Conservation (phyloP, 345 rosid genomes). For the Ceriops tagal region DNA sequence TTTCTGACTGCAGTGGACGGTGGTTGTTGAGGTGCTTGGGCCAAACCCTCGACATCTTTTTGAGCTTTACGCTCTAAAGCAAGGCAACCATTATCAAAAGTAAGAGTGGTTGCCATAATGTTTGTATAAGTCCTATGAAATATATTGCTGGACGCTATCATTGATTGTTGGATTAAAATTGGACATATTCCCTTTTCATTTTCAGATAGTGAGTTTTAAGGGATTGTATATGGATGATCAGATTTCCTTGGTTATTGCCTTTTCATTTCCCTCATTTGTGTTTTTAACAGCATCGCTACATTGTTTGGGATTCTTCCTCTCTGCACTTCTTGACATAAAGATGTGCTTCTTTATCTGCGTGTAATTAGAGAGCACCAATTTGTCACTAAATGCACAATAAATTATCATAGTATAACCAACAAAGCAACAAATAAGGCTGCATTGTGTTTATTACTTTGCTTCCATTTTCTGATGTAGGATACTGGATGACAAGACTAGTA, state of each 20-base stretch:
- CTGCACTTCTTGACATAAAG: background rate
- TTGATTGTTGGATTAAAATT: background rate
- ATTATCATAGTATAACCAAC: no score
- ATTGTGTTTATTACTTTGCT: constrained; percentile 1
- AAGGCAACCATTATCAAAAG: constrained; percentile 70
- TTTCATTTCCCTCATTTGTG: background rate
- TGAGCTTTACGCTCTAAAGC: constrained; percentile 93
- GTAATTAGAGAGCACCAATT: background rate
- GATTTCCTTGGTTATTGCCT: background rate
- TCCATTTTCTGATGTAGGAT: constrained; percentile 41
- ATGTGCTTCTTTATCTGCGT: background rate
- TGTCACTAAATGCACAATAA: background rate
- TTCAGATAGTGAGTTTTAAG: background rate
- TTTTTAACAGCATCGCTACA: background rate
- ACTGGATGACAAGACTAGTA: constrained; percentile 56
- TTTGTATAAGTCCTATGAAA: background rate
- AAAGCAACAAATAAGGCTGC: background rate
- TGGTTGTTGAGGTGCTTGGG: constrained; percentile 86
- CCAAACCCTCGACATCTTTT: constrained; percentile 85
- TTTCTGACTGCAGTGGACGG: constrained; percentile 58
- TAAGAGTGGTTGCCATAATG: constrained; percentile 20
- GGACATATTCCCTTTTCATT: background rate
- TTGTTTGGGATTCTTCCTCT: constrained; percentile 3
- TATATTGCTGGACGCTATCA: background rate
- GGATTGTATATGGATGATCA: background rate